These are phyloP conservation scores for Sporothrix brasiliensis DNA, from an alignment of 2,329 filamentous ascomycete species.

Conservation along the genomic window DNA sequence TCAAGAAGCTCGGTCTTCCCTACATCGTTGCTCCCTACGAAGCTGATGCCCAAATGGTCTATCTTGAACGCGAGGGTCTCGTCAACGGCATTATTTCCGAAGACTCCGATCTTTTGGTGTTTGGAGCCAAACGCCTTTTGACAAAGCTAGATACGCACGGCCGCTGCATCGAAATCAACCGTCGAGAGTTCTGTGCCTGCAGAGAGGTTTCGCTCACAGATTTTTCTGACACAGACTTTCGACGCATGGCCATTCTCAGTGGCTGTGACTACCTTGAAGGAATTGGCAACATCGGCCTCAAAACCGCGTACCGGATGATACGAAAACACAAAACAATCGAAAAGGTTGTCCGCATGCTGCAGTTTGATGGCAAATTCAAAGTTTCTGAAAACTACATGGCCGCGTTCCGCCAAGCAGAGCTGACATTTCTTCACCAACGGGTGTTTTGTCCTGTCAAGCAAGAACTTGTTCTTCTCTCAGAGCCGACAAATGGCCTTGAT, in stretches of 20 bases:
- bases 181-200: constrained; percentile 84
- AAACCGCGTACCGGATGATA: constrained; percentile 88
- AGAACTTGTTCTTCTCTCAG: constrained; percentile 74
- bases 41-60: constrained; percentile 94
- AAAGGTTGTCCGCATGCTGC: constrained; percentile 75
- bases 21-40: constrained; percentile 97
- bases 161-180: constrained; percentile 88
- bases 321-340: constrained; percentile 89
- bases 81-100: constrained; percentile 91
- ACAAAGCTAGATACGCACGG: constrained; percentile 96
- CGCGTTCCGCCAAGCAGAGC: constrained; percentile 80
- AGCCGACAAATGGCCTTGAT: constrained; percentile 64
- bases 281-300: constrained; percentile 83
- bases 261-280: constrained; percentile 94
- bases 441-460: constrained; percentile 80
- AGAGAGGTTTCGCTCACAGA: constrained; percentile 86
- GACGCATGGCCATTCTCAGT: constrained; percentile 93
- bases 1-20: constrained; percentile 76
- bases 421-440: constrained; percentile 91
- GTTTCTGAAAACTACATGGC: constrained; percentile 81
- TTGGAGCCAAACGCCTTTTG: constrained; percentile 84
- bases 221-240: constrained; percentile 89
- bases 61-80: constrained; percentile 82
- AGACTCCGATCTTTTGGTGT: constrained; percentile 94
- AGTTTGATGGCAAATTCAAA: constrained; percentile 83